Percentiles rank a stretch among this genome's conserved stretches.
These are phyloP conservation scores for Claviceps citrina DNA, from an alignment of 2,329 filamentous ascomycete species.

Conservation along the genomic window DNA sequence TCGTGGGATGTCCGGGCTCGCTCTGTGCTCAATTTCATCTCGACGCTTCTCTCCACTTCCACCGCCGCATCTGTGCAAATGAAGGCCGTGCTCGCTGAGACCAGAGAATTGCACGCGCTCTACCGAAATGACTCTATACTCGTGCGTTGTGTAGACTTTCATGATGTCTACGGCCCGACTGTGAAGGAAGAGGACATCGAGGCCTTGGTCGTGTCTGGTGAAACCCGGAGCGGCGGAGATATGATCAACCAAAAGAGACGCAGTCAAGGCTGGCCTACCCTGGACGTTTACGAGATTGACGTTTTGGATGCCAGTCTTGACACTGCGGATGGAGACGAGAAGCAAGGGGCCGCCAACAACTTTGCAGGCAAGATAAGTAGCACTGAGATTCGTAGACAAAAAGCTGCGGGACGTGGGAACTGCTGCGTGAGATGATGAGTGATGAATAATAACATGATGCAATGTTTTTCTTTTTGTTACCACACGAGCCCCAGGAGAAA, in stretches of 20 bases:
- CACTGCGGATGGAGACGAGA: slow-evolving; percentile 18
- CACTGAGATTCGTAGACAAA: slow-evolving; percentile 55
- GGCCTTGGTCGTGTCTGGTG: slow-evolving; percentile 71
- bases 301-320: slow-evolving; percentile 55
- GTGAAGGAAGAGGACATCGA: slow-evolving; percentile 66
- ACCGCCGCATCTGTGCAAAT: slow-evolving; percentile 12
- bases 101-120: slow-evolving; percentile 24
- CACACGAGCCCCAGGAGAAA: too few relatives aligned
- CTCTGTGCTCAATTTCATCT: slow-evolving; percentile 58
- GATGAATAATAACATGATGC: background rate
- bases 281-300: slow-evolving; percentile 79
- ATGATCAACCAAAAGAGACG: slow-evolving; percentile 72
- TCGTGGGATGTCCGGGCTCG: slow-evolving; percentile 61
- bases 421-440: background rate
- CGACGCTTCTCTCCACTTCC: slow-evolving; percentile 35
- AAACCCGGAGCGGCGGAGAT: slow-evolving; percentile 69
- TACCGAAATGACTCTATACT: slow-evolving; percentile 45
- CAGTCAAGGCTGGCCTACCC: slow-evolving; percentile 57
- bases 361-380: slow-evolving; percentile 85
- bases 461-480: too few relatives aligned
- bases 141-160: slow-evolving; percentile 70
- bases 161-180: slow-evolving; percentile 80
- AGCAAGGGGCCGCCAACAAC: slow-evolving; percentile 29
- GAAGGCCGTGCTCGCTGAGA: slow-evolving; percentile 1
- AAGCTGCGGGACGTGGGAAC: slow-evolving; percentile 3